Conservation (phyloP, 805 yeast genomes). For the Ogataea paraovalis region DNA sequence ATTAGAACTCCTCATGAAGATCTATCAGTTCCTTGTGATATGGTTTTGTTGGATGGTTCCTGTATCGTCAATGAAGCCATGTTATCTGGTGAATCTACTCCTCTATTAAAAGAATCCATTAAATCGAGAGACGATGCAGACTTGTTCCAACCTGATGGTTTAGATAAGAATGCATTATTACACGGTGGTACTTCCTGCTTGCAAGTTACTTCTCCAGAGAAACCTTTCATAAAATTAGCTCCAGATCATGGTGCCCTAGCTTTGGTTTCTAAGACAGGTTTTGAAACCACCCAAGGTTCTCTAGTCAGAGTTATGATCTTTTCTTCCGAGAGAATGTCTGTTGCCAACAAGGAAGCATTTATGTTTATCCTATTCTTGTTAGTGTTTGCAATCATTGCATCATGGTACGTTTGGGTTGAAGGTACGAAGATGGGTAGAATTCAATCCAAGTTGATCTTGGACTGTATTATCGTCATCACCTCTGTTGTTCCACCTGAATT, state of each 20-base stretch:
- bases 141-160: constrained; percentile 64
- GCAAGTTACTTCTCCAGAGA: constrained; percentile 76
- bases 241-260: constrained; percentile 95
- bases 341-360: constrained; percentile 91
- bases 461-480: constrained; percentile 92
- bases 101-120: constrained; percentile 87
- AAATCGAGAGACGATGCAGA: constrained; percentile 76
- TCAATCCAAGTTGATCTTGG: constrained; percentile 88
- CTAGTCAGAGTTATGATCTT: constrained; percentile 94
- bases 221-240: constrained; percentile 46
- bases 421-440: constrained; percentile 95
- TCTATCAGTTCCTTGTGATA: constrained; percentile 90
- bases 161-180: constrained; percentile 82
- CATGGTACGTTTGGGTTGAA: constrained; percentile 98
- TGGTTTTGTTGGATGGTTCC: constrained; percentile 80
- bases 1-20: constrained; percentile 83
- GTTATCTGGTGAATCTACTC: constrained; percentile 98
- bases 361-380: constrained; percentile 87
- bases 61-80: constrained; percentile 98
- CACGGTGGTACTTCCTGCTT: constrained; percentile 97
- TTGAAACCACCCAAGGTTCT: constrained; percentile 97
- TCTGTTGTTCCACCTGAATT: constrained; percentile 98
- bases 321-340: constrained; percentile 93
- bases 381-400: constrained; percentile 89
- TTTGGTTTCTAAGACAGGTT: constrained; percentile 89